phyloP scores from a whole-genome alignment of 805 yeast species.

The Saturnispora mendoncae region DNA sequence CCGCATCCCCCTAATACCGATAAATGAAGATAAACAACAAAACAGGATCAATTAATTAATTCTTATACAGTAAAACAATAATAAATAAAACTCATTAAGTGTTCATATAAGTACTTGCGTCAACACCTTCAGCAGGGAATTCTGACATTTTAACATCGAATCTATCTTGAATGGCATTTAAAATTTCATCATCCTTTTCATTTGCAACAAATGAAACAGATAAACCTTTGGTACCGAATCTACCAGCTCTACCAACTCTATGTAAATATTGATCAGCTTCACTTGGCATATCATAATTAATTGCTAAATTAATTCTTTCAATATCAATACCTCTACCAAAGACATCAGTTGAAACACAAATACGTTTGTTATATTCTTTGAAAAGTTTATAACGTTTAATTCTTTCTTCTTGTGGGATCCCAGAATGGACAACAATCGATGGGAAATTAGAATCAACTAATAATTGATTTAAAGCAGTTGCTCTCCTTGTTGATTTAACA shows the following conservation, averaged over 20 bases:
- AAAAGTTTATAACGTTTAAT: conserved; percentile 91
- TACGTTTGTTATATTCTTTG: conserved; percentile 97
- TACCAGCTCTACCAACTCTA: conserved; percentile 99
- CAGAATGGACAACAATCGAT: conserved; percentile 92
- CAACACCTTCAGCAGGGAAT: conserved; percentile 97
- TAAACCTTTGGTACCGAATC: conserved; percentile 98
- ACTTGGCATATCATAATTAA: conserved; percentile 91
- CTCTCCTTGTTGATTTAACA: conserved; percentile 86
- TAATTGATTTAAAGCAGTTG: conserved; percentile 81
- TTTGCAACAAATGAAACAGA: conserved; percentile 84
- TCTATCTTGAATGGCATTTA: conserved; percentile 90
- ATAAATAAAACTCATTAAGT: conserved; percentile 35
- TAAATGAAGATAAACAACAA: no score
- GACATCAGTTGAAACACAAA: conserved; percentile 96
- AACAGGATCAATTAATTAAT: no score
- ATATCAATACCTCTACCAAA: conserved; percentile 99
- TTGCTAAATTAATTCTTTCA: conserved; percentile 96
- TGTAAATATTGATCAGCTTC: conserved; percentile 98
- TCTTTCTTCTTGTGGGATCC: conserved; percentile 95
- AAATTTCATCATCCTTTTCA: conserved; percentile 80
- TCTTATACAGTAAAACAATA: not conserved
- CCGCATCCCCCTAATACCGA: not conserved
- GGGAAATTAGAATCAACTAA: conserved; percentile 93
- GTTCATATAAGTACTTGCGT: conserved; percentile 96
- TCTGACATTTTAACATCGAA: conserved; percentile 92